Evolutionary conservation across 2,329 filamentous ascomycete species (phyloP).

Genomic region (Sarocladium strictum): DNA sequence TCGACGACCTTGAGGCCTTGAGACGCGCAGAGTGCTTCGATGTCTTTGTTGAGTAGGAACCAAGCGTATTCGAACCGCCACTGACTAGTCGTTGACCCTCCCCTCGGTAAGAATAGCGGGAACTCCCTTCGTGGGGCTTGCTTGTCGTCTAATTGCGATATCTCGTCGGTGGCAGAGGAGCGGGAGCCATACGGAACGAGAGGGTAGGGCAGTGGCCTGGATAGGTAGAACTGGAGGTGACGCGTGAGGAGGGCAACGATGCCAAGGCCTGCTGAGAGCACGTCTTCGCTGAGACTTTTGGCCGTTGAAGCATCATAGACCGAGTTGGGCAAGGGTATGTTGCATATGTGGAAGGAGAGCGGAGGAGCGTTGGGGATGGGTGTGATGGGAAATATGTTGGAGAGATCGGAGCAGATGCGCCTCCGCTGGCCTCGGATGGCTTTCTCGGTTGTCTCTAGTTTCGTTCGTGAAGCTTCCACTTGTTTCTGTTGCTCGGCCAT

Average conservation of each 20-base stretch:
- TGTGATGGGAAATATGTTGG: constrained; percentile 73
- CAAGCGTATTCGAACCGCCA: constrained; percentile 96
- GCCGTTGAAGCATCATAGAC: constrained; percentile 53
- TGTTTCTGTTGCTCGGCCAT: constrained; percentile 56
- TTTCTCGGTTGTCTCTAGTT: constrained; percentile 52
- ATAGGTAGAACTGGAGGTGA: constrained; percentile 76
- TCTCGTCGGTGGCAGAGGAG: constrained; percentile 69
- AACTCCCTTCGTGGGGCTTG: constrained; percentile 56
- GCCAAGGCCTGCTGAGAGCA: constrained; percentile 74
- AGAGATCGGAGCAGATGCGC: constrained; percentile 79
- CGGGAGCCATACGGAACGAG: constrained; percentile 67
- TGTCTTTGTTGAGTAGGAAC: constrained; percentile 94
- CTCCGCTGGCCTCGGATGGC: constrained; percentile 80
- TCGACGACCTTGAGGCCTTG: constrained; percentile 79
- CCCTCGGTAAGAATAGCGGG: constrained; percentile 64
- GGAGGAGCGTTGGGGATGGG: constrained; percentile 51
- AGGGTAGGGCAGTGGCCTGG: constrained; percentile 73
- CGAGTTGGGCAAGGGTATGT: constrained; percentile 73
- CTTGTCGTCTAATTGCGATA: constrained; percentile 50
- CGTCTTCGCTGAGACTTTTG: constrained; percentile 54
- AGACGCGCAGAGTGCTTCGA: constrained; percentile 61
- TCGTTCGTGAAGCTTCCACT: constrained; percentile 47
- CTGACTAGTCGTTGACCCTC: constrained; percentile 60
- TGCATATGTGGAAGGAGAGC: constrained; percentile 78
- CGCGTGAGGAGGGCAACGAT: constrained; percentile 70